A percentile compares a stretch with the other conserved stretches of the same genome.
Conservation (phyloP, 23 red algal species). For the Cyanidioschyzon merolae region DNA sequence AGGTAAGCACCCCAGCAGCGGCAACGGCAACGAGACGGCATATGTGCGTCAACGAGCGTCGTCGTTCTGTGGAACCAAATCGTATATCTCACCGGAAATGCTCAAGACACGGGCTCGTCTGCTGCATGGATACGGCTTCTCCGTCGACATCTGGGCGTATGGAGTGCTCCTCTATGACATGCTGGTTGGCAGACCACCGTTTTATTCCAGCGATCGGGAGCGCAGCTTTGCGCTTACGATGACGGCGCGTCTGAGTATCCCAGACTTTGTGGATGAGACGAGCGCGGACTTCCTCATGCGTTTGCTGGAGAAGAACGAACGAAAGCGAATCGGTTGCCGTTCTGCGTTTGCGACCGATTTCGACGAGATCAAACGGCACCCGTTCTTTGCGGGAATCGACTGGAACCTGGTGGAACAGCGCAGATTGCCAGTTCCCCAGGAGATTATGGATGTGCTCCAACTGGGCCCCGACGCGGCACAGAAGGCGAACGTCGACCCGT, state of each 20-base stretch:
- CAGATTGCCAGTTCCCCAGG: background rate
- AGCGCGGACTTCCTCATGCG: background rate
- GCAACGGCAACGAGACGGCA: background rate
- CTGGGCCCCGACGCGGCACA: conserved; percentile 1
- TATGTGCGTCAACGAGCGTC: conserved; percentile 26
- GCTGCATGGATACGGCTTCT: conserved; percentile 45
- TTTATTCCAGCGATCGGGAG: conserved; percentile 28
- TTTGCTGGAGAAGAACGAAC: conserved; percentile 11
- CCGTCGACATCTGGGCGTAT: conserved; percentile 67
- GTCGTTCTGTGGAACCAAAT: conserved; percentile 78
- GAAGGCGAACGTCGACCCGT: background rate
- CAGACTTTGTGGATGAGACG: background rate
- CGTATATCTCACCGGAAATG: conserved; percentile 77
- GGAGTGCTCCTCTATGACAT: conserved; percentile 74
- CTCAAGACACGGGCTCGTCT: conserved; percentile 29
- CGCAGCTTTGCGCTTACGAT: conserved; percentile 13
- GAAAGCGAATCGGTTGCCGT: conserved; percentile 1
- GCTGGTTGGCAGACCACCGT: conserved; percentile 30
- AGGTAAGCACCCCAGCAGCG: background rate
- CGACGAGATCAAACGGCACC: conserved; percentile 31
- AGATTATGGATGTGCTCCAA: conserved; percentile 9
- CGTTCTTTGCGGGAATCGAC: conserved; percentile 21
- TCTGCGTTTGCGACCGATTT: conserved; percentile 21
- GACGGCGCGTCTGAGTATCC: background rate
- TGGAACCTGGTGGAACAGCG: background rate